Base-by-base conservation (phyloP, 202 grass and related monocot species). In the Elaeis oleifera region DNA sequence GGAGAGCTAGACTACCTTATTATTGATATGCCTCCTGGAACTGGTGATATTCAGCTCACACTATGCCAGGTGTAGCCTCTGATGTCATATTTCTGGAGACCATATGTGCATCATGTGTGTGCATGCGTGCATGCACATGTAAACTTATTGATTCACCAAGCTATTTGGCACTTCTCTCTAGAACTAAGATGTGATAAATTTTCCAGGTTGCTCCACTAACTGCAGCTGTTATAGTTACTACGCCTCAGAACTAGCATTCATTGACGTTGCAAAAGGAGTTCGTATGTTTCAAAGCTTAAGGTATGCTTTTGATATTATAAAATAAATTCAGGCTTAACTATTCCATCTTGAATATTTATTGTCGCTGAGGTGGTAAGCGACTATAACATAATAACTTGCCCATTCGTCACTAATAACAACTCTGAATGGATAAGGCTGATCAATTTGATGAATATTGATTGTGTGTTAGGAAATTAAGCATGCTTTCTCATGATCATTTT, bases 11-110 rank as follows among this genome's bases (percentile, higher is more conserved):
- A 97, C 75, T 97, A 97, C 63, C 88, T 97, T 77, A 74, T 97
- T 76, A 86, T 97, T 24, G 92, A 97, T 72, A 91, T 97, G 92
- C 92, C 92, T 71, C 92, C 92, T 61, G 92, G 92, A 85, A 97
- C 92, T 67, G 92, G 92, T 32, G 92, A 97, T 70, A 97, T 97
- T 74, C 92, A 97, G 50, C 85, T 97, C 71, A 97, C 92, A 58
- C 79, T 97, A 56, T 97, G 92, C 60, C 92, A 97, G 88, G 91
- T 44, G 8, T 96, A 58, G 3, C 74, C 51, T 68, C 67, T 50
- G 63, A 44, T 20, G 21, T 69, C 23, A 62, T 18, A 67, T 24
- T 50, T 70, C 27, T 66, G 22, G 44, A 73, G 53, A 69, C 60
- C 28, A 56, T 63, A 24, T 44, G 36, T 13, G 1, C 9, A 44